These are phyloP conservation scores for Echinochloa phyllopogon DNA, from an alignment of 176 grass and related monocot species.

Conservation along the genomic window DNA sequence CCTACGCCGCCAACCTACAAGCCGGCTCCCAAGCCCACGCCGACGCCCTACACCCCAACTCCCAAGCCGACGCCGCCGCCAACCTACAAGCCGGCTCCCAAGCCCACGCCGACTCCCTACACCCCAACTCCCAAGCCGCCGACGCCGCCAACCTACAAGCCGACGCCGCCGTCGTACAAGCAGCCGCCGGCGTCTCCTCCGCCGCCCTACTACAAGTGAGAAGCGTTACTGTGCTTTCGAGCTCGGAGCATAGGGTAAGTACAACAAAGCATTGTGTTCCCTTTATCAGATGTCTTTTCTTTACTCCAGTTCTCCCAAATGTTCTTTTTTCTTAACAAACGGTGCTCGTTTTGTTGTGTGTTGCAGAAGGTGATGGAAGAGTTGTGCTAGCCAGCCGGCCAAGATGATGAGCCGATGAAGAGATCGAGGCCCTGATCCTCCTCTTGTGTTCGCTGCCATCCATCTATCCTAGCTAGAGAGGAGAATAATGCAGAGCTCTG, in stretches of 20 bases:
- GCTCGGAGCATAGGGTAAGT: conserved; percentile 34
- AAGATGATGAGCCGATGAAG: conserved; percentile 24
- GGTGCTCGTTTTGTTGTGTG: neutral
- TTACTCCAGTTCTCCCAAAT: neutral
- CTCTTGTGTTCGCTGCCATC: conserved; percentile 15
- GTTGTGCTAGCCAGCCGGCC: conserved; percentile 4
- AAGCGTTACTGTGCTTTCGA: neutral
- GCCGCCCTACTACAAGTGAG: conserved; percentile 56
- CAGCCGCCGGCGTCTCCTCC: conserved; percentile 44
- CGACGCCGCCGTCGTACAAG: conserved; percentile 28
- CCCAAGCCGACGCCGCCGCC: neutral
- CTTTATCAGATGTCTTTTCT: too few relatives aligned
- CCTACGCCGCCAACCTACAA: too few relatives aligned
- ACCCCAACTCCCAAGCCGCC: conserved; percentile 6
- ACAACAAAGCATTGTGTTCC: too few relatives aligned
- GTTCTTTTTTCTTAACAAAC: neutral
- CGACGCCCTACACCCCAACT: neutral
- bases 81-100: neutral
- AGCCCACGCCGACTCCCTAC: neutral
- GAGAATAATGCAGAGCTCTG: conserved; percentile 51
- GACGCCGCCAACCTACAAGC: neutral
- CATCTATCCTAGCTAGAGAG: neutral
- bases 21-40: neutral
- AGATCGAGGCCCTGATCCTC: neutral
- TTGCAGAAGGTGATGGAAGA: conserved; percentile 27